Conservation (phyloP, 164 flowering plant genomes). For the Vitis riparia region DNA sequence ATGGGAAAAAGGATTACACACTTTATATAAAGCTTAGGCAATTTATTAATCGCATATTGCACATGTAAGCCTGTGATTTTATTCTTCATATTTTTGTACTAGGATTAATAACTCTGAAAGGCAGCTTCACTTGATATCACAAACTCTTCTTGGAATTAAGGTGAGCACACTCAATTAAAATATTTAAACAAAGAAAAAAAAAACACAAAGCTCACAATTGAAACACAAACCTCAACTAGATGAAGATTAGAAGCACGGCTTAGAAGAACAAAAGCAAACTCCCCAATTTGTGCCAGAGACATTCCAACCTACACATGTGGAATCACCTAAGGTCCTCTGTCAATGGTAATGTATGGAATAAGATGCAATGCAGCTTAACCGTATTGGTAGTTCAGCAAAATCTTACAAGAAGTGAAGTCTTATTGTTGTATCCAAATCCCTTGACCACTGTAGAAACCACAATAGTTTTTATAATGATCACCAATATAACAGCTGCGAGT, state of each 20-base stretch:
- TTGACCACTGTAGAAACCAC: constrained; percentile 72
- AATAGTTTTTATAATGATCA: constrained; percentile 74
- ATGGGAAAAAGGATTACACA: too few relatives aligned
- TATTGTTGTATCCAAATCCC: constrained; percentile 87
- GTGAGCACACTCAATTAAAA: not conserved
- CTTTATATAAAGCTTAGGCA: too few relatives aligned
- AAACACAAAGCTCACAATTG: not conserved
- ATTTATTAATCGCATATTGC: too few relatives aligned
- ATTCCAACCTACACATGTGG: constrained; percentile 73
- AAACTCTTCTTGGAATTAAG: too few relatives aligned
- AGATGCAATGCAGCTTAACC: not conserved
- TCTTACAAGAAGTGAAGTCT: constrained; percentile 79
- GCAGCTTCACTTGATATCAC: too few relatives aligned
- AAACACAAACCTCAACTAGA: constrained; percentile 77
- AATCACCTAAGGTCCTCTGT: constrained; percentile 8
- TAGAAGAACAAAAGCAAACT: constrained; percentile 95
- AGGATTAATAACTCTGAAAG: not conserved
- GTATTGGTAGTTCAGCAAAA: constrained; percentile 7
- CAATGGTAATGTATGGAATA: constrained; percentile 5
- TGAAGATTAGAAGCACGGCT: constrained; percentile 97
- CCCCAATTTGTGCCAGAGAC: constrained; percentile 97
- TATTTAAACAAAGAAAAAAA: not conserved
- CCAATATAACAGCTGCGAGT: constrained; percentile 86
- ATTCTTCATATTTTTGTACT: not conserved
- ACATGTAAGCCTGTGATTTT: too few relatives aligned